A percentile compares a stretch with the other conserved stretches of the same genome.
These are phyloP conservation scores for Kokia cookei DNA, from an alignment of 441 rosid species.

Conservation along the genomic window DNA sequence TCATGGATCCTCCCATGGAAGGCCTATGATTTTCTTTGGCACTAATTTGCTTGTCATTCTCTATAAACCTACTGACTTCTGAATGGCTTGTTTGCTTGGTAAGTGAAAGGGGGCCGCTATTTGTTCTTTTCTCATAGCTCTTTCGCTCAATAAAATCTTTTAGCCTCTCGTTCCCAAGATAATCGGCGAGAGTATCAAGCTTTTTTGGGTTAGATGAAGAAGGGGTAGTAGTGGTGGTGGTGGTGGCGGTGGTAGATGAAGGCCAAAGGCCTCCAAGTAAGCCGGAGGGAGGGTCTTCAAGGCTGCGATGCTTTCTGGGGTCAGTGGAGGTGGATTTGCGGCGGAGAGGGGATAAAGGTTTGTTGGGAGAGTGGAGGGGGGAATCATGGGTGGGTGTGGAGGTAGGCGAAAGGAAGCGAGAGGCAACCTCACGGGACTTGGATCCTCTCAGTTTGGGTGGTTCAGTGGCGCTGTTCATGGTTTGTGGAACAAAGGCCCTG, in stretches of 20 bases:
- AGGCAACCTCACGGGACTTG: conserved; percentile 58
- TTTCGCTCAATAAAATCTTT: conserved; percentile 34
- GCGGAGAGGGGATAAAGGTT: conserved; percentile 32
- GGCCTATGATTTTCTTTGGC: conserved; percentile 49
- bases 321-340: conserved; percentile 27
- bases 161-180: conserved; percentile 42
- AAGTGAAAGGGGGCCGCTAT: conserved; percentile 11
- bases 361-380: conserved; percentile 23
- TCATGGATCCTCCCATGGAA: conserved; percentile 46
- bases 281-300: conserved; percentile 23
- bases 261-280: conserved; percentile 44
- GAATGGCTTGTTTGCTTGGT: conserved; percentile 31
- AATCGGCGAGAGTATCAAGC: conserved; percentile 35
- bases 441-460: conserved; percentile 30
- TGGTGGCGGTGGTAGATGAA: conserved; percentile 14
- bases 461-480: conserved; percentile 32
- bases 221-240: not conserved
- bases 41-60: conserved; percentile 19
- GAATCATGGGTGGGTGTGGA: conserved; percentile 23
- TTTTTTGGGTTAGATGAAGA: conserved; percentile 20
- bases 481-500: not conserved
- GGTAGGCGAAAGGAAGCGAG: conserved; percentile 51
- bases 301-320: conserved; percentile 22
- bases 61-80: conserved; percentile 23
- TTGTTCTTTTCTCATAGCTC: conserved; percentile 14